A percentile compares a stretch with the other conserved stretches of the same genome.
Evolutionary conservation across 192 early-diverging fungal species (phyloP).

Genomic region (Backusella morwellensis): DNA sequence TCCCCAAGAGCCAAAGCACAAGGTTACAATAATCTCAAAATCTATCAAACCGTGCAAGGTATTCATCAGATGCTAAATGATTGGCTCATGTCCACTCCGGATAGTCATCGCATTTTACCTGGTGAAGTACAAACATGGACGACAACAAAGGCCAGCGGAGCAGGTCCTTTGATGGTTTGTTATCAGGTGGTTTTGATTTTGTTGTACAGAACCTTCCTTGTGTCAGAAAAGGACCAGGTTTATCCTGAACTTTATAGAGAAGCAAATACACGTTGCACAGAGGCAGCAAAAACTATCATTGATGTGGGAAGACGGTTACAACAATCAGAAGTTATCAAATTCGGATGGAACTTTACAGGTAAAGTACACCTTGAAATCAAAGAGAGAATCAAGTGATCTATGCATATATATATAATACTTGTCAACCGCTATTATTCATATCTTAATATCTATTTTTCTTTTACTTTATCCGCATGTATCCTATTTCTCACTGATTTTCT

Average conservation of each 20-base stretch:
- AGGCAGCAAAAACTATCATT: slow-evolving; percentile 22
- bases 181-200: slow-evolving; percentile 31
- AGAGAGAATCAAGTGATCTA: background rate
- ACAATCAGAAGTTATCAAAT: slow-evolving; percentile 7
- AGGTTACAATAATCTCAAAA: slow-evolving; percentile 9
- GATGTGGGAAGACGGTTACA: slow-evolving; percentile 18
- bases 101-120: slow-evolving; percentile 5
- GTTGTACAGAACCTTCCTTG: slow-evolving; percentile 31
- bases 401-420: background rate
- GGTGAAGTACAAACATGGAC: background rate
- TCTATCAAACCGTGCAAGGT: slow-evolving; percentile 9
- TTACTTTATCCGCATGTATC: background rate
- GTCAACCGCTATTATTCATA: background rate
- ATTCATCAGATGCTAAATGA: slow-evolving; percentile 23
- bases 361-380: background rate
- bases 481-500: background rate
- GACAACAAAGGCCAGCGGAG: background rate
- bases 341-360: slow-evolving; percentile 31
- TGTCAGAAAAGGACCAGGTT: background rate
- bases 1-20: slow-evolving; percentile 28
- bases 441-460: background rate
- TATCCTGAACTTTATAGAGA: background rate
- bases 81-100: slow-evolving; percentile 24
- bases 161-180: slow-evolving; percentile 30
- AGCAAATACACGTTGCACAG: slow-evolving; percentile 12